Base-by-base conservation (phyloP, 768 basidiomycete genomes). In the Suillus discolor region DNA sequence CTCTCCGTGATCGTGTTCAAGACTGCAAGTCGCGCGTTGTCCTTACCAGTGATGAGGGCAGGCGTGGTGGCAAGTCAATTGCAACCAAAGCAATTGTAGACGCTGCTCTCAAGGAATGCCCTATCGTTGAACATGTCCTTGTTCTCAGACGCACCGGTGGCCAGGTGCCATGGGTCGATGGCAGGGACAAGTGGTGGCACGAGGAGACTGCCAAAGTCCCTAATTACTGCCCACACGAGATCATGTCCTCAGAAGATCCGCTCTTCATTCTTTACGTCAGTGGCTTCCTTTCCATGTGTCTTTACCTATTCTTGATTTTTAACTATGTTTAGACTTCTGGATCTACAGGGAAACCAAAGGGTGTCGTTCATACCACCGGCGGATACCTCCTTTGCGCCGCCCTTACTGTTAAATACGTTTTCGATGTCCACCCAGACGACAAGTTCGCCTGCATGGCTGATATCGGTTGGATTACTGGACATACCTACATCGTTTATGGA, bases 361-460 rank as follows among this genome's bases (percentile, higher is more conserved):
- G 97, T 73, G 94, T 97, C 64, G 94, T 98, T 23, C 92, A 94
- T 75, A 92, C 91, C 60, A 93, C 92, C 11, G 92, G 79, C 13
- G 92, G 92, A 36, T 99, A 99, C 81, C 88, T 97, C 65, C 92
- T 99, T 62, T 88, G 96, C 70, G 95, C 94, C 0, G 88, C 94
- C 1, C 74, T 98, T 66, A 96, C 97, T 31, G 88, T 97, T 77
- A 97, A 98, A 81, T 98, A 97, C 77, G 94, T 97, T 68, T 99
- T 98, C 74, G 97, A 99, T 76, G 87, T 98, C 25, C 97, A 99
- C 78, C 89, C 91, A n/a, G 95, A 93, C 66, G 97, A 98, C 81
- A 89, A 85, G 70, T 98, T 96, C 77, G 97, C 90, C 1, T 99
- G 97, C 83, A 96, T 98, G 96, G 97, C 97, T 65, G 97, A 99